Percentiles rank a stretch among this genome's conserved stretches.
Evolutionary conservation across 805 yeast species (phyloP).

Genomic region (Candida cerambycidarum): DNA sequence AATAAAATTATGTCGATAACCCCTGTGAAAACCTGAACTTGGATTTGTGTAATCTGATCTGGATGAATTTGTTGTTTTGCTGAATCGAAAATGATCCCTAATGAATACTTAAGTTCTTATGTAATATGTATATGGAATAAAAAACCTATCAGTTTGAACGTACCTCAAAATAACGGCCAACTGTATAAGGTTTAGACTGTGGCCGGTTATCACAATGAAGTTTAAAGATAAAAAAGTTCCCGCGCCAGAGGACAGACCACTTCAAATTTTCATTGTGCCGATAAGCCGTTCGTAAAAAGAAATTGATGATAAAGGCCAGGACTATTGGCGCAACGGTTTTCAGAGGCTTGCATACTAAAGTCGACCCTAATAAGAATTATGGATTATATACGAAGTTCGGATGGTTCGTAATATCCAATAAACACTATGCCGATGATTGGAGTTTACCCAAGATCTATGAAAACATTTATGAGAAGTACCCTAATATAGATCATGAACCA

Average conservation of each 20-base stretch:
- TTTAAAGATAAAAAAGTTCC: neutral
- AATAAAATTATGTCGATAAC: neutral
- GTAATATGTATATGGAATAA: no score
- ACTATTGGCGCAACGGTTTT: no score
- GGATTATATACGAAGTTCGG: slow-evolving; percentile 21
- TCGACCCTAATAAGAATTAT: slow-evolving; percentile 13
- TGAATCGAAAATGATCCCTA: no score
- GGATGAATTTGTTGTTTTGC: no score
- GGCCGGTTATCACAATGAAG: neutral
- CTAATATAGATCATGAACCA: slow-evolving; percentile 12
- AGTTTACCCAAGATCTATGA: slow-evolving; percentile 15
- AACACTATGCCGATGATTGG: slow-evolving; percentile 20
- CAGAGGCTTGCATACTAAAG: neutral
- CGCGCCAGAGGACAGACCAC: slow-evolving; percentile 1
- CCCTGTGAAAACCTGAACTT: neutral
- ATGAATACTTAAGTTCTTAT: no score
- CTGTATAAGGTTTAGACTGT: neutral
- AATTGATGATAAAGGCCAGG: no score
- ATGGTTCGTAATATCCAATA: slow-evolving; percentile 20
- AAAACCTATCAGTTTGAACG: no score
- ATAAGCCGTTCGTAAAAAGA: no score
- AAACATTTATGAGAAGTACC: slow-evolving; percentile 13
- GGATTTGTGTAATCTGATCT: no score
- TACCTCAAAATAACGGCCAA: neutral
- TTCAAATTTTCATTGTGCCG: neutral